Percentiles rank a stretch among this genome's conserved stretches.
phyloP scores from a whole-genome alignment of 441 rosid genomes.

The Syzygium malaccense region DNA sequence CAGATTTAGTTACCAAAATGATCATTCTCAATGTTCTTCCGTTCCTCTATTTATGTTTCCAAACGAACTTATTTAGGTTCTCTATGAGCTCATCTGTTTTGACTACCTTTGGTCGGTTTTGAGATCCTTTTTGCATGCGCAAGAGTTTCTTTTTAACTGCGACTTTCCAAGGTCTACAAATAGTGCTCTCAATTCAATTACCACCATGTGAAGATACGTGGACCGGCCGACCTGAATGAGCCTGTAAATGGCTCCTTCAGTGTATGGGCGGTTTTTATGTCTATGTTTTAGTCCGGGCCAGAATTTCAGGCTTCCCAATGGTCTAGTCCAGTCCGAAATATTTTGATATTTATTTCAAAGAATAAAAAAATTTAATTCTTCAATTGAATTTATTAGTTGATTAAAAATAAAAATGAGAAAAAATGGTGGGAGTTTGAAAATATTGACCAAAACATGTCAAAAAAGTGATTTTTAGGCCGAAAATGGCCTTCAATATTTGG shows the following conservation, averaged over 20 bases:
- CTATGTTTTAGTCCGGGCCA: background rate
- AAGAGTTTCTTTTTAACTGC: background rate
- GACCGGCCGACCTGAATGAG: background rate
- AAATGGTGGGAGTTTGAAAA: background rate
- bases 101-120: background rate
- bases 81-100: background rate
- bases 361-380: background rate
- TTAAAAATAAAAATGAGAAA: background rate
- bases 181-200: background rate
- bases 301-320: background rate
- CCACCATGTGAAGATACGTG: background rate
- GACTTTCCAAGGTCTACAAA: background rate
- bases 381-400: background rate
- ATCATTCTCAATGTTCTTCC: background rate
- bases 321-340: background rate
- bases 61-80: background rate
- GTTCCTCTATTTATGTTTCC: background rate
- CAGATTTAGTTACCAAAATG: background rate
- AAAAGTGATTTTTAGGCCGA: background rate
- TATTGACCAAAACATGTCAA: background rate
- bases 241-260: background rate
- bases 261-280: background rate
- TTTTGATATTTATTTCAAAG: background rate
- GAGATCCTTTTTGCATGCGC: background rate
- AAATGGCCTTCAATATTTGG: background rate